Evolutionary conservation across 2,329 filamentous ascomycete genomes (phyloP).

Genomic region (Hypoxylon sp.): DNA sequence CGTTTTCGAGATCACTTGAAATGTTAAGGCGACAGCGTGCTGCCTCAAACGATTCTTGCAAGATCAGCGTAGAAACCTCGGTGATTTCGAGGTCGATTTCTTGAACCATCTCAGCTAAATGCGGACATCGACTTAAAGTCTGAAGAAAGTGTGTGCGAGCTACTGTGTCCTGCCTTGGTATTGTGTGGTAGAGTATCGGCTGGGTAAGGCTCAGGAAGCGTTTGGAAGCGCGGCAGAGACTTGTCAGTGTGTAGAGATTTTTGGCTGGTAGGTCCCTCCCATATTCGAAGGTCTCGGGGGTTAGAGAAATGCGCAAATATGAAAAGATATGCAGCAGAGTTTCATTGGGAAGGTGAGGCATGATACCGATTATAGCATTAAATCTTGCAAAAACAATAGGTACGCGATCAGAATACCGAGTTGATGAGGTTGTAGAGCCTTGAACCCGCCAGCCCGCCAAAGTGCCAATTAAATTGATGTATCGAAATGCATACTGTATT

Average conservation of each 20-base stretch:
- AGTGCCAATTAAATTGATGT: no score
- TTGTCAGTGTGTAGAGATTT: not conserved
- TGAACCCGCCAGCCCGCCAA: no score
- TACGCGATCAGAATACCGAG: not conserved
- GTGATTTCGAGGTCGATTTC: not conserved
- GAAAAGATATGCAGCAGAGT: not conserved
- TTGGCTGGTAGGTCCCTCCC: not conserved
- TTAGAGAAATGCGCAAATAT: not conserved
- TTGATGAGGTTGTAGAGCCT: not conserved
- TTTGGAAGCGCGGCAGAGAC: not conserved
- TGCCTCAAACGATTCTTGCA: not conserved
- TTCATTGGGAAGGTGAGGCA: not conserved
- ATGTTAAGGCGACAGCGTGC: not conserved
- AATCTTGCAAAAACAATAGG: not conserved
- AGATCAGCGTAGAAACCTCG: not conserved
- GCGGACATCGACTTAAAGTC: not conserved
- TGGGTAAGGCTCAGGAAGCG: not conserved
- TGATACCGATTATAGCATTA: not conserved
- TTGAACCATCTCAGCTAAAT: not conserved
- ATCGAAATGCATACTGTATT: no score
- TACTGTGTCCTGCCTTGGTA: not conserved
- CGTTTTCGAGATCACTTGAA: not conserved
- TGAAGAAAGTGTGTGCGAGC: not conserved
- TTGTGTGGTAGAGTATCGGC: not conserved
- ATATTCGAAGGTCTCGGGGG: not conserved